Evolutionary conservation across 2,329 filamentous ascomycete species (phyloP).

Genomic region (Sporothrix phasma): DNA sequence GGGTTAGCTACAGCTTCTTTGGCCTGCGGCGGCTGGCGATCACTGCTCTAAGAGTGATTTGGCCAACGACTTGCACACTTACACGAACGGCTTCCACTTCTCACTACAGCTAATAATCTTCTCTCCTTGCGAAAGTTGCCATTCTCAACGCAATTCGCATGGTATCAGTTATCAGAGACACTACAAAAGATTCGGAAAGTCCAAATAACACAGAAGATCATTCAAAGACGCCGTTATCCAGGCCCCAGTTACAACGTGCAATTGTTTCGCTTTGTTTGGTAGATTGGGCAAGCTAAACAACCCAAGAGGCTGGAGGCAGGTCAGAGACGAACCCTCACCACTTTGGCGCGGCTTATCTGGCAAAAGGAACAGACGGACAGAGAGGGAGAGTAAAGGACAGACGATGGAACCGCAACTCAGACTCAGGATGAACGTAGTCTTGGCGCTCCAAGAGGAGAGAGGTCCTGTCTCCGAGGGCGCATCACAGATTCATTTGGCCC

Average conservation of each 20-base stretch:
- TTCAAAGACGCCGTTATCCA: neutral
- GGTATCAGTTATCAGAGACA: neutral
- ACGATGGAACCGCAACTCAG: neutral
- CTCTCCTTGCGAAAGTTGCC: too few species aligned
- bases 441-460: neutral
- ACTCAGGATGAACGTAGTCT: neutral
- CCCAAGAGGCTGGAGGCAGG: too few species aligned
- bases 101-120: too few species aligned
- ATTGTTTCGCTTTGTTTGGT: neutral
- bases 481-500: neutral
- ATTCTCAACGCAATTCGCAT: neutral
- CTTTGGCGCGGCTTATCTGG: neutral
- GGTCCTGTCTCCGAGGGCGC: too few species aligned
- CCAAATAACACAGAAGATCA: neutral
- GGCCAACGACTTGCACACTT: slow-evolving; percentile 4
- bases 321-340: too few species aligned
- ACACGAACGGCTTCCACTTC: neutral
- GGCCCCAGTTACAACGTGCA: neutral
- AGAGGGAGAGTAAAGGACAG: neutral
- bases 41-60: neutral
- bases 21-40: neutral
- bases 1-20: neutral
- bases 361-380: neutral
- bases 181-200: neutral
- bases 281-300: neutral